Evolutionary conservation across 331 rosid genomes (phyloP).

Genomic region (Ulmus americana): DNA sequence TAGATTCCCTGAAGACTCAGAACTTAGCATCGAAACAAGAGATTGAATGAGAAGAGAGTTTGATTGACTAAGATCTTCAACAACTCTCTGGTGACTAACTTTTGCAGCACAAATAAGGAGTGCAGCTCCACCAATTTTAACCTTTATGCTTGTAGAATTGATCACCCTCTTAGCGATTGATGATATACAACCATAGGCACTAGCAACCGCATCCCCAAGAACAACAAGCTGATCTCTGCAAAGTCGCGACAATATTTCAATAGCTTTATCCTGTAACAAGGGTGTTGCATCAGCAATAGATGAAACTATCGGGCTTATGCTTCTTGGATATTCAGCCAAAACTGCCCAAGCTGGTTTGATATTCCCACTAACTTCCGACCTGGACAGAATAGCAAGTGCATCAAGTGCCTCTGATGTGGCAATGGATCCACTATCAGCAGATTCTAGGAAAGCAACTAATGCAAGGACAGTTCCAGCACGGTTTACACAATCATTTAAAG

Average conservation of each 20-base stretch:
- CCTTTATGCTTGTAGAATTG: conserved; percentile 58
- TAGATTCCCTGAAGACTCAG: conserved; percentile 40
- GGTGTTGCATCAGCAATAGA: conserved; percentile 71
- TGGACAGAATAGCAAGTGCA: conserved; percentile 86
- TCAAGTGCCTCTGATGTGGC: conserved; percentile 79
- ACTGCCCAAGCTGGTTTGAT: conserved; percentile 85
- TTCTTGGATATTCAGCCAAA: conserved; percentile 73
- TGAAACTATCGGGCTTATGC: conserved; percentile 72
- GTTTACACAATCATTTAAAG: conserved; percentile 72
- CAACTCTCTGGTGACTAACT: conserved; percentile 64
- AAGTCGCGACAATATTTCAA: conserved; percentile 76
- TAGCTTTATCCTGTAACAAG: conserved; percentile 72
- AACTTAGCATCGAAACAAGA: conserved; percentile 65
- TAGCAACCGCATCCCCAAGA: conserved; percentile 59
- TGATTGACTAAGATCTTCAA: conserved; percentile 69
- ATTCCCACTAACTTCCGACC: conserved; percentile 49
- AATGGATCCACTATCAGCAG: conserved; percentile 56
- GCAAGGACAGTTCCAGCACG: conserved; percentile 84
- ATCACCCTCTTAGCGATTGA: conserved; percentile 74
- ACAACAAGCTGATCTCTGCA: conserved; percentile 75
- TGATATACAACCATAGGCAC: conserved; percentile 62
- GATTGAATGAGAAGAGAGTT: conserved; percentile 62
- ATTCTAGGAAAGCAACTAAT: conserved; percentile 74
- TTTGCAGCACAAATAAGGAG: conserved; percentile 83
- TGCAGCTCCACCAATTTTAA: conserved; percentile 84